Percentiles rank a stretch among this genome's conserved stretches.
Evolutionary conservation across 306 rosid species (phyloP).

Genomic region (Trifolium fragiferum): DNA sequence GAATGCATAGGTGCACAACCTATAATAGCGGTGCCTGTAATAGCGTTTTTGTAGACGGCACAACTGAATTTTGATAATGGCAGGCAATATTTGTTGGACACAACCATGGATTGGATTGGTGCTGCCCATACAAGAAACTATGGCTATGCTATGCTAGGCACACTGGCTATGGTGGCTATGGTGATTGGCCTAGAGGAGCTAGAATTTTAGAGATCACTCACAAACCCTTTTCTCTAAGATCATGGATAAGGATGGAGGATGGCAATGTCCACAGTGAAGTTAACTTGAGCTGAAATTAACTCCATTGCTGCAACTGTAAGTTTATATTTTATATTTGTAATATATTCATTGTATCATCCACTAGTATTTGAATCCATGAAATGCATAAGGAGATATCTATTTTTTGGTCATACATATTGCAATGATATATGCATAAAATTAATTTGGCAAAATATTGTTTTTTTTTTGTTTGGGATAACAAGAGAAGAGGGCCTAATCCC

Average conservation of each 20-base stretch:
- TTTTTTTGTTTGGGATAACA: no score
- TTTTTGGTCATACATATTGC: no score
- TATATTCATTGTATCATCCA: no score
- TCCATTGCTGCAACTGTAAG: background rate
- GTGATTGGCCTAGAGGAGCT: conserved; percentile 77
- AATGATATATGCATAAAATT: no score
- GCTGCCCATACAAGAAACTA: conserved; percentile 68
- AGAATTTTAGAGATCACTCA: conserved; percentile 61
- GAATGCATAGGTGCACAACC: background rate
- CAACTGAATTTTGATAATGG: conserved; percentile 5
- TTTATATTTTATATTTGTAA: no score
- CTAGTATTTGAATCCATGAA: no score
- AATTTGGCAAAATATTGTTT: no score
- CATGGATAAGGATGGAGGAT: conserved; percentile 89
- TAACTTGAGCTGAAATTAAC: conserved; percentile 47
- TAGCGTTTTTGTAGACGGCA: background rate
- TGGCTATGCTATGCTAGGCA: conserved; percentile 87
- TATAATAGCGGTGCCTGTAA: no score
- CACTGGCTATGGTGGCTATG: conserved; percentile 84
- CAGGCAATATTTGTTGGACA: conserved; percentile 91
- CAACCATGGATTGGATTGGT: conserved; percentile 91
- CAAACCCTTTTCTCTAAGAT: conserved; percentile 64
- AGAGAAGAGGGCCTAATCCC: no score
- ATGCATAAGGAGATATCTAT: no score
- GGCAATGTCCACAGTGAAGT: conserved; percentile 63